Evolutionary conservation across 228 moss, liverwort and hornwort genomes (phyloP), one percentile per base, ranked within the genome.

Genomic region (Sphagnum magellanicum): DNA sequence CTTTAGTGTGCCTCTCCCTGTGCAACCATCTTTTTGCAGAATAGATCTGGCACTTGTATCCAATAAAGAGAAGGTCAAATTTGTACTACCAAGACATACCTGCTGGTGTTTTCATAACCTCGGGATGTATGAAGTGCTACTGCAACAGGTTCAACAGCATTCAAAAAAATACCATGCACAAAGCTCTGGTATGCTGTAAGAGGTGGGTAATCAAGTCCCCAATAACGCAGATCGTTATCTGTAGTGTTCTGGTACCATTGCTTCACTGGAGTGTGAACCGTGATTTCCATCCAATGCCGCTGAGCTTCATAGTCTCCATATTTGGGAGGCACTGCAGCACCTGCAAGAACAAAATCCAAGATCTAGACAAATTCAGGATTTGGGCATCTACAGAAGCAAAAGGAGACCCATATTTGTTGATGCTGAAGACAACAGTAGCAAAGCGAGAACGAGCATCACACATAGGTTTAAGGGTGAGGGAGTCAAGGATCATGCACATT

Each of bases 231-330:
- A 81, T 98, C 88, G 74, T 98, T 98, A 51, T 88, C 81, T 11
- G 86, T 85, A 7, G 98, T 92, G 16, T 90, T 89, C 67, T 70
- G 70, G 67, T 98, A 98, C 98, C 98, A 98, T 50, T 94, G 82
- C 65, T 59, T 79, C 5, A 88, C 83, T 16, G 98, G 94, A 68
- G 87, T 94, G 53, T 98, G 92, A 16, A 90, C 50, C 14, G 98
- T 90, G 51, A 98, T 89, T 76, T 98, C 98, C 98, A 98, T 98
- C 98, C 98, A 98, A 70, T 98, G 98, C 70, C 98, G 85, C 77
- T 98, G 98, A 63, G 94, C 98, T 83, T 98, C 98, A 68, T 94
- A 98, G 51, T 98, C 98, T 15, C 98, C 98, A 83, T 78, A 98
- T 69, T 87, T 90, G 5, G 94, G 92, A 70, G 83, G 77, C 3